Evolutionary conservation across 108 stramenopile genomes (phyloP).

Genomic region (Cyclotella choctawhatcheeana): DNA sequence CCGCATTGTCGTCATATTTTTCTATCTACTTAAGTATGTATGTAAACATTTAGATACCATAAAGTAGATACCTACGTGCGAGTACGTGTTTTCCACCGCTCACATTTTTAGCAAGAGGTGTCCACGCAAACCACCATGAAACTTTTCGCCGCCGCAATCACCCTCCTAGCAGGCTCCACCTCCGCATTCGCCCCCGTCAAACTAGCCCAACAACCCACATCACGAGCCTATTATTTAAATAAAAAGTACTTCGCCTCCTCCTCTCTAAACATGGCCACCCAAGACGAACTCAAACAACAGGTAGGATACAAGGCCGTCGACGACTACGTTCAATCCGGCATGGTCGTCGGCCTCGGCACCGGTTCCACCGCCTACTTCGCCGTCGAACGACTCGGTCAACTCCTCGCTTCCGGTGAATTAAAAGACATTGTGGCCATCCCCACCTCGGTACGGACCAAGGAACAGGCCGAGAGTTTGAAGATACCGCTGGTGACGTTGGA

Average conservation of each 20-base stretch:
- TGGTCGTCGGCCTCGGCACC: constrained; percentile 99
- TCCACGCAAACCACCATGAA: constrained; percentile 13
- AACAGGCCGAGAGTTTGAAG: constrained; percentile 90
- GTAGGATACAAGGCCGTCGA: constrained; percentile 94
- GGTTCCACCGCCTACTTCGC: constrained; percentile 99
- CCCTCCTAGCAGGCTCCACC: constrained; percentile 12
- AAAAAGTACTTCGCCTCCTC: background rate
- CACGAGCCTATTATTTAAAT: too few relatives aligned
- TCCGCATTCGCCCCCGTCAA: constrained; percentile 22
- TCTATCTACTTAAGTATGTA: too few relatives aligned
- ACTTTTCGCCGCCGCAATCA: constrained; percentile 30
- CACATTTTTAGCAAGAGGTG: background rate
- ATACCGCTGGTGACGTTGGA: constrained; percentile 97
- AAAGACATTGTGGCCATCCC: constrained; percentile 97
- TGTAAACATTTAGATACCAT: too few relatives aligned
- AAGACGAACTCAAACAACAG: constrained; percentile 91
- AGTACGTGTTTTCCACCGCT: too few relatives aligned
- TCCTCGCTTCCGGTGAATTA: constrained; percentile 88
- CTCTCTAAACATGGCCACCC: constrained; percentile 47
- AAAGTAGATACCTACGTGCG: too few relatives aligned
- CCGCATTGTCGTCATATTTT: too few relatives aligned
- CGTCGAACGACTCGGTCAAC: constrained; percentile 96
- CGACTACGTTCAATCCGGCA: constrained; percentile 92
- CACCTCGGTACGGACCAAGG: constrained; percentile 96
- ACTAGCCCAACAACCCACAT: background rate